Base-by-base conservation (phyloP, 768 basidiomycete genomes). In the Leccinum sublutescens region DNA sequence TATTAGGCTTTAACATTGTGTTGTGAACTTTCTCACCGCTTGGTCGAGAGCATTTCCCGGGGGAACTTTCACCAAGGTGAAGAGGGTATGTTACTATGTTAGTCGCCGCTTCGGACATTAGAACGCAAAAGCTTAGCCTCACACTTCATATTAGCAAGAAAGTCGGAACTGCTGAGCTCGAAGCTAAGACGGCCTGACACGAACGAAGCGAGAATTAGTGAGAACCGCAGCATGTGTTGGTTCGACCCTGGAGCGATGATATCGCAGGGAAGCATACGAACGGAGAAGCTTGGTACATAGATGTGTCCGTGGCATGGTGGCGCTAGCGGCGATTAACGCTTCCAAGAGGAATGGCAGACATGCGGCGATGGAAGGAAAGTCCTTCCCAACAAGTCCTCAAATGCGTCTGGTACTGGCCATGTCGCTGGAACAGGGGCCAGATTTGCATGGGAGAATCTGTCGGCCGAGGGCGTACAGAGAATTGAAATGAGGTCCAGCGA, bases 311-410 rank as follows among this genome's bases (percentile, higher is more conserved):
- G 56, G 56, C 47, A 56, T 63, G 62, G 71, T 67, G 70, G 70
- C 72, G 65, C 71, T 17, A 56, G 62, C 58, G 62, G 70, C 63
- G 70, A 74, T 72, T 65, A 68, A 72, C 49, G 48, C 61, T 65
- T 69, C 66, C 59, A 70, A 65, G 59, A 58, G 60, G 58, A 63
- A 69, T 61, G 62, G 60, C 50, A 64, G 59, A 58, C 64, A 58
- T 62, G 66, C 68, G 63, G 66, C 58, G 58, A 60, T 59, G 64
- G 64, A 62, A 63, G 55, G 57, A 69, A 57, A 55, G 58, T 8
- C 51, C 54, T 62, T 69, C 58, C 56, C 58, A 60, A 64, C 60
- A 57, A 56, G 31, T 38, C 36, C 19, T 52, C n/a, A 12, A 17
- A 31, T 33, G 56, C 23, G 56, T 55, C 29, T 54, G 25, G 52